Percentiles rank a stretch among this genome's conserved stretches.
Evolutionary conservation across 805 yeast species (phyloP).

Genomic region (Barnettozyma sp.): DNA sequence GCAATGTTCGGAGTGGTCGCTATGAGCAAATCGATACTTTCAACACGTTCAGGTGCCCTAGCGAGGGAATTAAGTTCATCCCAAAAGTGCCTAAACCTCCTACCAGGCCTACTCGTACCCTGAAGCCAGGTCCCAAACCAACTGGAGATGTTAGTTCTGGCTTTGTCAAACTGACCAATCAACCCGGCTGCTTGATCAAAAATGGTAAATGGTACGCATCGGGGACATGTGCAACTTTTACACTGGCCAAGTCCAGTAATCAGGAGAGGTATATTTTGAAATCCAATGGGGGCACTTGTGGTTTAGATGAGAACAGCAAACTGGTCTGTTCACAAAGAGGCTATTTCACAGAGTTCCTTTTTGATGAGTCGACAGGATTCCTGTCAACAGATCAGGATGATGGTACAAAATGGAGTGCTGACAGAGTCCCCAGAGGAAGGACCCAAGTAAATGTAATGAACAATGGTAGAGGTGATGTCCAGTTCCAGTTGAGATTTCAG

Average conservation of each 20-base stretch:
- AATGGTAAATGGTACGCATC: conserved; percentile 76
- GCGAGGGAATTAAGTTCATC: conserved; percentile 55
- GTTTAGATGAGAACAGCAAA: conserved; percentile 29
- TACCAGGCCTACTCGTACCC: conserved; percentile 14
- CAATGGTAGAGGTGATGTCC: conserved; percentile 7
- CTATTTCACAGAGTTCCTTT: conserved; percentile 1
- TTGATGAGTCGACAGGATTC: conserved; percentile 6
- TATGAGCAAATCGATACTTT: conserved; percentile 59
- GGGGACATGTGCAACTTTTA: conserved; percentile 83
- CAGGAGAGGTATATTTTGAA: conserved; percentile 47
- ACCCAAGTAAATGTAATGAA: conserved; percentile 8
- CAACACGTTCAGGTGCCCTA: conserved; percentile 58
- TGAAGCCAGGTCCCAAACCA: conserved; percentile 24
- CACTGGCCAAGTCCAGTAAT: conserved; percentile 26
- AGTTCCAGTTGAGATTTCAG: conserved; percentile 8
- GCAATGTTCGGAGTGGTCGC: conserved; percentile 60
- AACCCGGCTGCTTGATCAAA: conserved; percentile 72
- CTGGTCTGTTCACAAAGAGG: conserved; percentile 6
- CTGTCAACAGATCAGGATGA: conserved; percentile 1
- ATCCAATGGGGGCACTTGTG: conserved; percentile 73
- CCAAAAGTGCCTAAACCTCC: conserved; percentile 31
- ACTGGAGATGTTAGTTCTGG: conserved; percentile 37
- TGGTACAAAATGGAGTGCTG: conserved; percentile 10
- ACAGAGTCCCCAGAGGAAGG: conserved; percentile 8
- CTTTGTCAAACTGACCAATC: conserved; percentile 40